Evolutionary conservation across 192 early-diverging fungal genomes (phyloP), one percentile per base, ranked within the genome.

Genomic region (Ambispora gerdemannii): DNA sequence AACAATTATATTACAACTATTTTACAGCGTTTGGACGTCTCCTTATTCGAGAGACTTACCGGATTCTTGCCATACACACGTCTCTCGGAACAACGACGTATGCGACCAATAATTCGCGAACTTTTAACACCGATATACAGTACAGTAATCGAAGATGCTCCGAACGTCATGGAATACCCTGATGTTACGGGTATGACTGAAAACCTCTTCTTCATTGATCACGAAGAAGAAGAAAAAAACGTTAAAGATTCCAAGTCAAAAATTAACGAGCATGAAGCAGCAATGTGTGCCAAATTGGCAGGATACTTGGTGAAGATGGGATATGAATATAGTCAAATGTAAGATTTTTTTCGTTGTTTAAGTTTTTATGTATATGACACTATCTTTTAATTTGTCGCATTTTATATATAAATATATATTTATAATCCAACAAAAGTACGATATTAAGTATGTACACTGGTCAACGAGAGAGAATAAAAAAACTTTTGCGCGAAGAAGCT

Each of bases 401-500:
- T n/a, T n/a, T n/a, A n/a, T n/a, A n/a, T n/a, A n/a, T n/a, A n/a
- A n/a, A n/a, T n/a, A n/a, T n/a, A n/a, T n/a, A n/a, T n/a, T n/a
- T n/a, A n/a, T n/a, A n/a, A n/a, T n/a, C n/a, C n/a, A n/a, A n/a
- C n/a, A 31, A 70, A 28, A 74, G 76, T 47, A 82, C 85, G 0
- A 82, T 86, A 20, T 67, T 86, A 51, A 81, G 80, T 32, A 84
- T 84, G 81, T 86, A 86, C 33, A 72, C 81, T 51, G 81, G 81
- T 19, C 85, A 86, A 31, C 77, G 78, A 10, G 55, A 70, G 6
- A 70, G 64, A 33, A 78, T 86, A 11, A 19, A 50, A n/a, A 67
- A 77, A 10, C 73, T 47, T 7, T 50, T 86, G 11, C 74, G 75
- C 0, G 73, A 72, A 43, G 61, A 77, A 49, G n/a, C n/a, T 15